Percentiles rank a stretch among this genome's conserved stretches.
phyloP scores from a whole-genome alignment of 148 eudicot species.

The Vaccinium darrowii region DNA sequence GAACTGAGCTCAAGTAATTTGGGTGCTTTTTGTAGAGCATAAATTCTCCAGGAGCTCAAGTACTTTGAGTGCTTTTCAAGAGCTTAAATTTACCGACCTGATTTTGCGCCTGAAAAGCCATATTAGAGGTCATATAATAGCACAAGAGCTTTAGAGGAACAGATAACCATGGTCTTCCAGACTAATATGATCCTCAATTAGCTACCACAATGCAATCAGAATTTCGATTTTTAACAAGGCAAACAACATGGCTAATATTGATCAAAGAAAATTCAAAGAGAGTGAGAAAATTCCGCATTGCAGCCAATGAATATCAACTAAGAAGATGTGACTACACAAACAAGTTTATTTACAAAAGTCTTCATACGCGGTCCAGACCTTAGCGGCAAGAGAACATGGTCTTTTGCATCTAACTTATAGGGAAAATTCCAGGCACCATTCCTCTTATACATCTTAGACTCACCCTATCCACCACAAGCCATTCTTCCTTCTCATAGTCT shows the following conservation, averaged over 20 bases:
- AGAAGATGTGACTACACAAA: neutral
- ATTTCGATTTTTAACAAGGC: neutral
- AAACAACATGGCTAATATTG: neutral
- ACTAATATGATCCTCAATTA: neutral
- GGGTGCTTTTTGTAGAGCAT: neutral
- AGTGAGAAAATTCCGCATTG: neutral
- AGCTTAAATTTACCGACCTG: no score
- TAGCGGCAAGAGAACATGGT: constrained; percentile 55
- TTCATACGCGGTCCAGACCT: constrained; percentile 23
- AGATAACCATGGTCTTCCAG: neutral
- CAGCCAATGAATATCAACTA: neutral
- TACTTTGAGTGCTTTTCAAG: no score
- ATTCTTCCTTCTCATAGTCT: constrained; percentile 52
- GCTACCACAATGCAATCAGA: neutral
- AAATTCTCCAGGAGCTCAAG: neutral
- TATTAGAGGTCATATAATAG: neutral
- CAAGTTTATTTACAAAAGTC: constrained; percentile 17
- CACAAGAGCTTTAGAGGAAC: neutral
- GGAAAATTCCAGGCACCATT: constrained; percentile 85
- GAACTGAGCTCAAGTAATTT: neutral
- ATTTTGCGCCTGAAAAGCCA: neutral
- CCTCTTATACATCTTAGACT: constrained; percentile 87
- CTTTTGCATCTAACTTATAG: constrained; percentile 65
- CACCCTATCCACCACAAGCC: constrained; percentile 83
- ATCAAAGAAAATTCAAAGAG: neutral